Evolutionary conservation across 169 alveolate species (phyloP).

Genomic region (Eimeria falciformis): DNA sequence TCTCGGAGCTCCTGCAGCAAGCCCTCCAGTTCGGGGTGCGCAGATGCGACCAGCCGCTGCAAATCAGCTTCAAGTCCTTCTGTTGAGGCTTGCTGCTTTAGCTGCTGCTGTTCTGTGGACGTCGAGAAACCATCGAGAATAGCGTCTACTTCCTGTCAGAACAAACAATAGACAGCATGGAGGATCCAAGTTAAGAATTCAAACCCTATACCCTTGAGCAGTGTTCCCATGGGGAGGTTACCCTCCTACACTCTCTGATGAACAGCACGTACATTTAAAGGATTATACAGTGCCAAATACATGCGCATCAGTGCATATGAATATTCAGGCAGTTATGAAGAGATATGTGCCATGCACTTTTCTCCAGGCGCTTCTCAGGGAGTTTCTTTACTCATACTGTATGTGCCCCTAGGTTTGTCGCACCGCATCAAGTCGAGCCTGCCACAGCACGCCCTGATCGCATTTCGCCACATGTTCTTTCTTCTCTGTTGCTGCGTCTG

Average conservation of each 20-base stretch:
- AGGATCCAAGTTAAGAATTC: too few species aligned
- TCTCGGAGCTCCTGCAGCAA: constrained; percentile 81
- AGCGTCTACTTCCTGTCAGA: constrained; percentile 57
- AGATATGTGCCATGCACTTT: too few species aligned
- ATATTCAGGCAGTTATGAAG: too few species aligned
- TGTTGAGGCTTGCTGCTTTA: constrained; percentile 7
- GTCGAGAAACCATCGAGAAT: constrained; percentile 42
- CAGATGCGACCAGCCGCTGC: constrained; percentile 66
- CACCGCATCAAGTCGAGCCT: constrained; percentile 41
- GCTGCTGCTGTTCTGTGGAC: constrained; percentile 32
- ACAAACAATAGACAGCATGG: too few species aligned
- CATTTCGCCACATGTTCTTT: neutral
- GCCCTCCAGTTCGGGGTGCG: constrained; percentile 80
- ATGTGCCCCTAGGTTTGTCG: neutral
- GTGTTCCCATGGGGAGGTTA: too few species aligned
- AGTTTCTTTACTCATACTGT: too few species aligned
- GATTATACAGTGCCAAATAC: too few species aligned
- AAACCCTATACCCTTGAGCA: too few species aligned
- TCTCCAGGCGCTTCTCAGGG: too few species aligned
- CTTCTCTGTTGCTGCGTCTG: neutral
- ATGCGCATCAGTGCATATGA: too few species aligned
- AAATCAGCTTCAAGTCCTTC: constrained; percentile 47
- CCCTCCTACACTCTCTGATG: too few species aligned
- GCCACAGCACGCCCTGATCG: constrained; percentile 30
- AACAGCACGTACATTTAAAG: too few species aligned